Evolutionary conservation across 192 early-diverging fungal species (phyloP).

Genomic region (Linnemannia schmuckeri): DNA sequence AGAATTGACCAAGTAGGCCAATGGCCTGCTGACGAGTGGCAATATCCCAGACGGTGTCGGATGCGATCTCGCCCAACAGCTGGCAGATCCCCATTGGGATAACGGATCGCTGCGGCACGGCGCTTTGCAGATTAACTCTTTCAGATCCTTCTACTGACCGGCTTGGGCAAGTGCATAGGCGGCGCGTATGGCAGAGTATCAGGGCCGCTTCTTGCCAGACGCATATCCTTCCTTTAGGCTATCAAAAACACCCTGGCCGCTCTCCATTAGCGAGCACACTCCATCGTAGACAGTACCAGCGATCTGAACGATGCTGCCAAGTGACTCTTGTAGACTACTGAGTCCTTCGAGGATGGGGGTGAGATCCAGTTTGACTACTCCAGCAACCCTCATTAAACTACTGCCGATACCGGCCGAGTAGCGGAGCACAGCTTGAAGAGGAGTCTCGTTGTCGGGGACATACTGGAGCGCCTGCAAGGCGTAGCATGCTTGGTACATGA

Average conservation of each 20-base stretch:
- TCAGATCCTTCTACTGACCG: not conserved
- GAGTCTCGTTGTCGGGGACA: not conserved
- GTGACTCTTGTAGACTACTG: not conserved
- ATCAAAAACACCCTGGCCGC: not conserved
- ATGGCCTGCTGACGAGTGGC: not conserved
- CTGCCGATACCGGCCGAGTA: not conserved
- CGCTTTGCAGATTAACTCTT: not conserved
- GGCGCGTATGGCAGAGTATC: not conserved
- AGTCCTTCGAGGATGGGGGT: not conserved
- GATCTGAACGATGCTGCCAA: not conserved
- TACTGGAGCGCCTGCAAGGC: not conserved
- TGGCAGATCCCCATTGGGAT: slow-evolving; percentile 9
- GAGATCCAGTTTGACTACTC: not conserved
- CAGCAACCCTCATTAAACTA: not conserved
- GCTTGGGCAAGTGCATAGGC: not conserved
- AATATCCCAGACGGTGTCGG: not conserved
- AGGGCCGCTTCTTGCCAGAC: not conserved
- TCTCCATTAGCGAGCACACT: not conserved
- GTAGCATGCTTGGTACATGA: not conserved
- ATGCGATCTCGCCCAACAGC: not conserved
- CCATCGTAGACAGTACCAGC: not conserved
- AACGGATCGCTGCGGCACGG: not conserved
- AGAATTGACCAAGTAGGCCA: not conserved
- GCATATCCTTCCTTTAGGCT: not conserved
- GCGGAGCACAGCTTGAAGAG: not conserved